phyloP scores from a whole-genome alignment of 2,329 filamentous ascomycete species.

The Chaetomium sp. region DNA sequence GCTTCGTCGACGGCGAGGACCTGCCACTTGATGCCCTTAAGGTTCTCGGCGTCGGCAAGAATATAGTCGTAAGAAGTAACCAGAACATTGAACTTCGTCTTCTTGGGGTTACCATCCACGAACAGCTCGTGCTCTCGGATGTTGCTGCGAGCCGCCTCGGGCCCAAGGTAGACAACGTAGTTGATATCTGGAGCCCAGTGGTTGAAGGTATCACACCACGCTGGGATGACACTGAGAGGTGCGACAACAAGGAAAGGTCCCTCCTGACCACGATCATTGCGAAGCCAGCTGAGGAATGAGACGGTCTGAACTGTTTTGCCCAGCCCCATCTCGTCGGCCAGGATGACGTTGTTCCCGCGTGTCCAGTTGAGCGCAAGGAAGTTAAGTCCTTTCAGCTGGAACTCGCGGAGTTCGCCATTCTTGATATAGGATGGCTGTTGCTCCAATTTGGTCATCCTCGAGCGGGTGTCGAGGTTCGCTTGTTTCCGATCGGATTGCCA shows the following conservation, averaged over 20 bases:
- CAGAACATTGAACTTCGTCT: conserved; percentile 95
- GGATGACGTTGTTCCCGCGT: conserved; percentile 88
- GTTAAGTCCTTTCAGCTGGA: conserved; percentile 92
- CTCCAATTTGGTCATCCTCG: conserved; percentile 71
- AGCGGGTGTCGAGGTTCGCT: conserved; percentile 72
- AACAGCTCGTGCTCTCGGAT: conserved; percentile 91
- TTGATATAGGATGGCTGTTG: conserved; percentile 84
- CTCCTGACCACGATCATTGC: conserved; percentile 84
- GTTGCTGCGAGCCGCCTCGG: conserved; percentile 79
- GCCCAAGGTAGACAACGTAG: conserved; percentile 95
- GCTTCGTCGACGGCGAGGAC: conserved; percentile 96
- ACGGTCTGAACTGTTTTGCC: conserved; percentile 98
- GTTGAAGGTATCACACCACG: conserved; percentile 98
- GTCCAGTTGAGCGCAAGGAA: conserved; percentile 97
- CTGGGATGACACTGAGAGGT: conserved; percentile 92
- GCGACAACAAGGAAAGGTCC: conserved; percentile 97
- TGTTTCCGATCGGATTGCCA: conserved; percentile 80
- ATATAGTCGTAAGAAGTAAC: conserved; percentile 98
- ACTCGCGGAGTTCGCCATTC: conserved; percentile 82
- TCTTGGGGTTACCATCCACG: conserved; percentile 80
- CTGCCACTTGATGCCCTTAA: conserved; percentile 95
- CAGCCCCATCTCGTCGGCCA: conserved; percentile 97
- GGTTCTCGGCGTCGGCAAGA: conserved; percentile 77
- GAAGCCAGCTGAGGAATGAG: conserved; percentile 94
- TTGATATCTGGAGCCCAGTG: conserved; percentile 94